Evolutionary conservation across 139 green algal genomes (phyloP).

Genomic region (Picochlorum sp.): DNA sequence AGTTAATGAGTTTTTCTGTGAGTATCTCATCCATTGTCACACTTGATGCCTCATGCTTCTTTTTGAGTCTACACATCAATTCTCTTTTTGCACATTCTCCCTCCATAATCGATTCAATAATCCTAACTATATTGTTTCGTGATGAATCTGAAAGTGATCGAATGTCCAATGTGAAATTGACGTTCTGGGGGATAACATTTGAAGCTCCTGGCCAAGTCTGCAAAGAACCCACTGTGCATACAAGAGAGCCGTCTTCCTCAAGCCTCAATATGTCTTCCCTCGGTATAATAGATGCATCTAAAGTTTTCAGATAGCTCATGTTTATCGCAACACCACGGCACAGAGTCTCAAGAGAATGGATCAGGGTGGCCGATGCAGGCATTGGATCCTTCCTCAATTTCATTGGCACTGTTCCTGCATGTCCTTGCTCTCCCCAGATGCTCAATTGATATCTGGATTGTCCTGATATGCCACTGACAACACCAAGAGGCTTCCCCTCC

Average conservation of each 20-base stretch:
- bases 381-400: slow-evolving; percentile 57
- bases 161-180: slow-evolving; percentile 29
- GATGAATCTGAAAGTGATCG: slow-evolving; percentile 13
- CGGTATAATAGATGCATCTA: not conserved
- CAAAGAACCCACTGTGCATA: slow-evolving; percentile 85
- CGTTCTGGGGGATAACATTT: slow-evolving; percentile 78
- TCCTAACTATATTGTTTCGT: not conserved
- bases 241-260: slow-evolving; percentile 37
- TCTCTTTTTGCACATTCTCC: not conserved
- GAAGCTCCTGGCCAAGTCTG: slow-evolving; percentile 61
- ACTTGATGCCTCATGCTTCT: slow-evolving; percentile 4
- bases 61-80: not conserved
- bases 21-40: not conserved
- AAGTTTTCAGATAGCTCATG: not conserved
- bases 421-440: slow-evolving; percentile 62
- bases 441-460: slow-evolving; percentile 62
- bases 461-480: slow-evolving; percentile 78
- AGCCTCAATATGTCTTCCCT: not conserved
- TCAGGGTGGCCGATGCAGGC: slow-evolving; percentile 54
- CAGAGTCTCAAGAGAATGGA: slow-evolving; percentile 52
- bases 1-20: not conserved
- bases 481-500: slow-evolving; percentile 44
- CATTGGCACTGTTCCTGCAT: slow-evolving; percentile 92
- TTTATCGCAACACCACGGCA: slow-evolving; percentile 26
- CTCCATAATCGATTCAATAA: not conserved